Evolutionary conservation across 257 asterid species (phyloP), one percentile per base, ranked within the genome.

Genomic region (Ehretia macrophylla): DNA sequence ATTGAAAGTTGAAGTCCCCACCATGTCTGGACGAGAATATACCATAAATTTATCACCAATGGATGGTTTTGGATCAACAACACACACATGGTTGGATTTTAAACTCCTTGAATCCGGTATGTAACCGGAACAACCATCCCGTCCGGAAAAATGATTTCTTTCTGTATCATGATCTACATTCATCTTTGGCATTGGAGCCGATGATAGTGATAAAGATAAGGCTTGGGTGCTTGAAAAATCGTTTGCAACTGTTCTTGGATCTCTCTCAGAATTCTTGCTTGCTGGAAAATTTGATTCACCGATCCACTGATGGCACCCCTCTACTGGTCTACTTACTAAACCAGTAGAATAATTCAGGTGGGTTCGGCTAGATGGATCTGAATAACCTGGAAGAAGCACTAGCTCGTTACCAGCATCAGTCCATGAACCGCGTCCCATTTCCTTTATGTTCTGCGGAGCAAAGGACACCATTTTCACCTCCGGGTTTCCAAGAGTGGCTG

Each of bases 201-300:
- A 81, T 1, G 94, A 84, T 0, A 87, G 85, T 0, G 94, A 82
- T 18, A 84, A 58, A 3, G 82, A 77, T 11, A 84, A 81, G 0
- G 83, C 84, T 59, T 77, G 93, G 35, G 77, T 47, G 51, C 66
- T 75, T 1, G 80, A 45, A 32, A 54, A 51, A 14, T 74, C 75
- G 27, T 14, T 59, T 1, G 18, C 54, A 23, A 53, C 63, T 39
- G 56, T 71, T 38, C 74, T 40, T 27, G 46, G 51, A 9, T 16
- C 5, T 4, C 32, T 4, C 10, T 6, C n/a, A n/a, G n/a, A n/a
- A n/a, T n/a, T 64, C 51, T 44, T 70, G 45, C 10, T 50, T 0
- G 44, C 67, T 5, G 59, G 22, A 4, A 35, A 55, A 17, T 70
- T 66, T 11, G 72, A 16, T 27, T 64, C 77, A 44, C 72, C 56